These are phyloP conservation scores for Corchorus olitorius DNA, from an alignment of 345 rosid species.

Conservation along the genomic window DNA sequence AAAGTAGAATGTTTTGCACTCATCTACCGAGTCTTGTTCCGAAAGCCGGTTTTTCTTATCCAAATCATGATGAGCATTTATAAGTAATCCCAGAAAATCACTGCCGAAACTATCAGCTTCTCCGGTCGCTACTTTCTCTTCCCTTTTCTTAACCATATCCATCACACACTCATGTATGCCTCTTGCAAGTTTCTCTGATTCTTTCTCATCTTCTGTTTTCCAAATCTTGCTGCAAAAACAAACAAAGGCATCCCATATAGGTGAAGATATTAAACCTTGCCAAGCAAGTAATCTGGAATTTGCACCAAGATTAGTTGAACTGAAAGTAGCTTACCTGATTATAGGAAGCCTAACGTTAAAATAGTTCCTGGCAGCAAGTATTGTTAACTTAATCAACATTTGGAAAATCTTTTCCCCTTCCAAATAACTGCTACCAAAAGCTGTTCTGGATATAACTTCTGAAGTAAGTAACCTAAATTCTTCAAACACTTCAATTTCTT, in stretches of 20 bases:
- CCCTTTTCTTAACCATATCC: background rate
- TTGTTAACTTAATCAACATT: conserved; percentile 31
- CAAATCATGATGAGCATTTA: conserved; percentile 12
- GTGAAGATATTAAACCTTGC: background rate
- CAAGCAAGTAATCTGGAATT: no score
- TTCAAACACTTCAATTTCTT: conserved; percentile 40
- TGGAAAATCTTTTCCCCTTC: conserved; percentile 45
- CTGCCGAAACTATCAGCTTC: conserved; percentile 19
- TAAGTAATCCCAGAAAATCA: conserved; percentile 38
- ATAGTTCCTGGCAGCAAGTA: conserved; percentile 16
- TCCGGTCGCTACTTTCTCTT: background rate
- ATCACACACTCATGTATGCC: background rate
- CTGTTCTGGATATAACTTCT: conserved; percentile 49
- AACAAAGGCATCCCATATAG: background rate
- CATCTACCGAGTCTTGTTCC: conserved; percentile 29
- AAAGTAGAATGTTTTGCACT: conserved; percentile 43
- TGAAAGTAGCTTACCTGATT: conserved; percentile 26
- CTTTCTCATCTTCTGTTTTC: background rate
- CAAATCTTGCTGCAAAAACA: background rate
- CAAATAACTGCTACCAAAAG: conserved; percentile 51
- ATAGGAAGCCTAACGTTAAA: conserved; percentile 31
- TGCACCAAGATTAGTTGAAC: no score
- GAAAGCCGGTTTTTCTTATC: background rate
- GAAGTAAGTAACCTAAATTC: conserved; percentile 45
- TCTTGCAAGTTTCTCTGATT: background rate